Evolutionary conservation across 2,329 filamentous ascomycete genomes (phyloP).

Genomic region (Pseudogymnoascus sp.): DNA sequence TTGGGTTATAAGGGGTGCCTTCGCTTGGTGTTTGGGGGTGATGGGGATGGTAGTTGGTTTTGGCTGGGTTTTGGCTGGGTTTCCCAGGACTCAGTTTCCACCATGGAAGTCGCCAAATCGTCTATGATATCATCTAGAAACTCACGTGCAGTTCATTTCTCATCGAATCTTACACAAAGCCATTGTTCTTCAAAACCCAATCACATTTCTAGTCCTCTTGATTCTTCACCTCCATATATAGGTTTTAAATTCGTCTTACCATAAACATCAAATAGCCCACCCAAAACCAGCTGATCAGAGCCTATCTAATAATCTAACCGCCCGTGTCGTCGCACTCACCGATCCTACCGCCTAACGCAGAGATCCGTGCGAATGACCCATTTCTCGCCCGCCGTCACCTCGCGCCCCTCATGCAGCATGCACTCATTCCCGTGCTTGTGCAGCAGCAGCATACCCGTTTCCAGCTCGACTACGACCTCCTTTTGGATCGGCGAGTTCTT

Average conservation of each 20-base stretch:
- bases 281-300: background rate
- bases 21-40: background rate
- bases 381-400: conserved; percentile 76
- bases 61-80: background rate
- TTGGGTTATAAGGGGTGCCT: background rate
- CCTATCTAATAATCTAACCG: background rate
- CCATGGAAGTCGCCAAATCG: background rate
- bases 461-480: conserved; percentile 64
- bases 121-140: background rate
- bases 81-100: background rate
- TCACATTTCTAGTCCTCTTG: background rate
- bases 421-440: conserved; percentile 88
- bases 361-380: conserved; percentile 86
- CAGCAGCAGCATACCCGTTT: conserved; percentile 78
- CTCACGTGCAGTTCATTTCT: background rate
- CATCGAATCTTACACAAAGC: background rate
- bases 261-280: background rate
- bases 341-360: conserved; percentile 48
- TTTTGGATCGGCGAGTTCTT: conserved; percentile 42
- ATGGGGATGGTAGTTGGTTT: background rate
- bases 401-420: conserved; percentile 79
- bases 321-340: background rate
- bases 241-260: background rate
- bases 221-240: background rate
- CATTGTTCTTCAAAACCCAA: background rate